Evolutionary conservation across 768 basidiomycete genomes (phyloP), one percentile per base, ranked within the genome.

Genomic region (Boletus edulis): DNA sequence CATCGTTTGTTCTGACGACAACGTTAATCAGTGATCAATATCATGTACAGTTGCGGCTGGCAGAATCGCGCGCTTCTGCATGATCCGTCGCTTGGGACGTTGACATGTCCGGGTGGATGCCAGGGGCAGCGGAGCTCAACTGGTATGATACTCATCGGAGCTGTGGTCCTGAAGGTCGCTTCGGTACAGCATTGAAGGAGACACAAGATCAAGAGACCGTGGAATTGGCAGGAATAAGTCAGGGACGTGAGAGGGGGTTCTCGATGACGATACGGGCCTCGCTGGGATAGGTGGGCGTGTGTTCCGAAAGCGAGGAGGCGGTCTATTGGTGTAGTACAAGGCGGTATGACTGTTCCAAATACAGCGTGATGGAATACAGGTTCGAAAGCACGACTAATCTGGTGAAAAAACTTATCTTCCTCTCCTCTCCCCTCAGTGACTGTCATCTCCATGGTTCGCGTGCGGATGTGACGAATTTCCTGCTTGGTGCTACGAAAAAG

Each of bases 221-320:
- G 38, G 38, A 14, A 39, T 14, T 39, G 38, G 38, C 38, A 13
- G 51, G 79, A 77, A 40, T 75, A 80, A 55, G 68, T 77, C 24
- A 65, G 67, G 38, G 59, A 55, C 22, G 27, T 22, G 22, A 22
- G 27, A 52, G 20, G 15, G 14, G 27, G 27, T 29, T 29, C 9
- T 29, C 9, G 9, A 29, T 29, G 27, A 29, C 27, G 27, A 29
- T 29, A 1, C 9, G 27, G 9, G 27, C 27, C 27, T 29, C 9
- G 27, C 27, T 29, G 27, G 34, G 34, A 35, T 11, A 35, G 14
- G 32, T 34, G 12, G 13, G 34, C 4, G 34, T 14, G 34, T 20
- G 9, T 41, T 20, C n/a, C 9, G 32, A 15, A 6, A 22, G 13
- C 15, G 6, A 31, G 43, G 37, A 31, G 32, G 47, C 15, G 34